Evolutionary conservation across 1,139 yeast genomes (phyloP).

Genomic region (Sugiyamaella neomexicana): DNA sequence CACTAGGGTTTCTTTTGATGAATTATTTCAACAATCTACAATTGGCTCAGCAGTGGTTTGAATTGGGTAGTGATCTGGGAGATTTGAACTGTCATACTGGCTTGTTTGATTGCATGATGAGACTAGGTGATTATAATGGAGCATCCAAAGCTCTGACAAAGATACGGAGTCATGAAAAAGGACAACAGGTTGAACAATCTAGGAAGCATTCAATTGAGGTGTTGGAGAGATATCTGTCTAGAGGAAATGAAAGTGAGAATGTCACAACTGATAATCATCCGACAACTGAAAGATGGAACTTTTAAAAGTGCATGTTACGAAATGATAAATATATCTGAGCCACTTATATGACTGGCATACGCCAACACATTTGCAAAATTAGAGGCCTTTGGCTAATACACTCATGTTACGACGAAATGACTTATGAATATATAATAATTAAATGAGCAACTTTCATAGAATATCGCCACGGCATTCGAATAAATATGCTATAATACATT

Average conservation of each 20-base stretch:
- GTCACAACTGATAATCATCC: neutral
- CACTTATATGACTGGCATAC: too few relatives aligned
- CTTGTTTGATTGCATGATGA: conserved; percentile 54
- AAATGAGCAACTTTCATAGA: too few relatives aligned
- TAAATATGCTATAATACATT: too few relatives aligned
- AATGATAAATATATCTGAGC: too few relatives aligned
- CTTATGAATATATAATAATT: too few relatives aligned
- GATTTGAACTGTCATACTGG: conserved; percentile 67
- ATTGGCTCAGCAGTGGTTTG: conserved; percentile 81
- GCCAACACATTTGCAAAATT: too few relatives aligned
- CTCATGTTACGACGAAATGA: neutral
- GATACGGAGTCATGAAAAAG: conserved; percentile 11
- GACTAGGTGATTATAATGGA: conserved; percentile 19
- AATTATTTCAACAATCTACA: conserved; percentile 44
- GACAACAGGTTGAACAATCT: conserved; percentile 1
- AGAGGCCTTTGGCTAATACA: too few relatives aligned
- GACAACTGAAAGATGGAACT: conserved; percentile 6
- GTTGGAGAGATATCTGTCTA: neutral
- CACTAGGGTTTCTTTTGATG: conserved; percentile 76
- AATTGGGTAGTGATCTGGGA: conserved; percentile 68
- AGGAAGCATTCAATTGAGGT: conserved; percentile 5
- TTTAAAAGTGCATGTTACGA: neutral
- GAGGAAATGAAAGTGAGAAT: neutral
- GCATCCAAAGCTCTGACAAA: conserved; percentile 15
- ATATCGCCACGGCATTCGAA: too few relatives aligned